phyloP scores from a whole-genome alignment of 371 early-diverging fungal genomes.

The Coemansia sp. region DNA sequence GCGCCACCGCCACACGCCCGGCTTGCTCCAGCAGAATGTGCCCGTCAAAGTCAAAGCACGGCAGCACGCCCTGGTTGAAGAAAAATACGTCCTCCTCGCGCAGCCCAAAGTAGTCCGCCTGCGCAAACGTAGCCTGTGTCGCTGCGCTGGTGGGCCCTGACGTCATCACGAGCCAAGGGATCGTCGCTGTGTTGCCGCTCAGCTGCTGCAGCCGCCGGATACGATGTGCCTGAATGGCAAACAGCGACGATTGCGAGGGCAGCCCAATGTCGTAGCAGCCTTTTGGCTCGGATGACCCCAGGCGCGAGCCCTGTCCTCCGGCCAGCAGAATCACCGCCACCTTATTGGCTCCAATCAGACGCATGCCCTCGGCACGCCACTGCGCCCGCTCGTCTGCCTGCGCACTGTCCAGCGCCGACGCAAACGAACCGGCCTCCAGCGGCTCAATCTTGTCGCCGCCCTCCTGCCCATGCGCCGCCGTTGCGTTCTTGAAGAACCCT shows the following conservation, averaged over 20 bases:
- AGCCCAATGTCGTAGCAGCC: conserved; percentile 91
- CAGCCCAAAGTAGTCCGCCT: conserved; percentile 80
- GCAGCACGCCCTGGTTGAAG: conserved; percentile 87
- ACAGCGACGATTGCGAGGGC: conserved; percentile 83
- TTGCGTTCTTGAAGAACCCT: conserved; percentile 31
- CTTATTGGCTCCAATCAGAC: conserved; percentile 77
- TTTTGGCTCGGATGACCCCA: conserved; percentile 86
- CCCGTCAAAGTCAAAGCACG: conserved; percentile 78
- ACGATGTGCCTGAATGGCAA: conserved; percentile 92
- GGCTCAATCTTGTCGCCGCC: conserved; percentile 61
- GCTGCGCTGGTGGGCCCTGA: conserved; percentile 86
- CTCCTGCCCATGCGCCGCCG: background rate
- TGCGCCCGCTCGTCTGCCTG: conserved; percentile 57
- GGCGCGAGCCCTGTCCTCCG: conserved; percentile 88
- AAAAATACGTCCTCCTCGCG: conserved; percentile 78
- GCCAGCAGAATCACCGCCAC: conserved; percentile 94
- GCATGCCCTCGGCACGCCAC: conserved; percentile 78
- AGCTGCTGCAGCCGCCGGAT: conserved; percentile 80
- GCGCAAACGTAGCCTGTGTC: conserved; percentile 75
- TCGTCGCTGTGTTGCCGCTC: conserved; percentile 54
- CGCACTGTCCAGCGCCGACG: conserved; percentile 62
- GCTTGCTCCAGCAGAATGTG: conserved; percentile 86
- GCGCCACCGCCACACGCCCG: conserved; percentile 74
- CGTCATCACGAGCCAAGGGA: conserved; percentile 96
- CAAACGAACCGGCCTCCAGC: conserved; percentile 73